A percentile compares a stretch with the other conserved stretches of the same genome.
Conservation (phyloP, 1,284 basidiomycete genomes). For the Wolfiporia cocos region DNA sequence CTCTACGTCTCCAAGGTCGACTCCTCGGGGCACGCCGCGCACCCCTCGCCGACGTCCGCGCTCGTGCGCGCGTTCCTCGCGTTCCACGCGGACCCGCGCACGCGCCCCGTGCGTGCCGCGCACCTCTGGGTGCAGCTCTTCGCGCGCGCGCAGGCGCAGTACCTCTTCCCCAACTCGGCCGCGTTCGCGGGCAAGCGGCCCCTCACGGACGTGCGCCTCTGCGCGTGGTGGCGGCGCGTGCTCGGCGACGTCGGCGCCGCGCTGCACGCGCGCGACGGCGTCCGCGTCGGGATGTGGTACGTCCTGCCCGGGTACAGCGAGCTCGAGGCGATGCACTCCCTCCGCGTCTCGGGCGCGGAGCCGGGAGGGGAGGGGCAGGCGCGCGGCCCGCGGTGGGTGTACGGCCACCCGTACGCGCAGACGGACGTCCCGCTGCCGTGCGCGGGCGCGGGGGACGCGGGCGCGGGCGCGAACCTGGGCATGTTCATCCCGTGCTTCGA, state of each 20-base stretch:
- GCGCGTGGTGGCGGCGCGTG: slow-evolving; percentile 89
- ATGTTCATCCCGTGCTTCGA: slow-evolving; percentile 82
- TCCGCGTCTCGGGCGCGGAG: slow-evolving; percentile 31
- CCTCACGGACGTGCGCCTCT: slow-evolving; percentile 75
- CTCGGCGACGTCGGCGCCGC: slow-evolving; percentile 50
- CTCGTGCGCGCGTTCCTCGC: slow-evolving; percentile 66
- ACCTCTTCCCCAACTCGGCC: slow-evolving; percentile 90
- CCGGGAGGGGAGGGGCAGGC: slow-evolving; percentile 11
- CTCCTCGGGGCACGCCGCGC: slow-evolving; percentile 72
- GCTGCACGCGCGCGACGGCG: slow-evolving; percentile 20
- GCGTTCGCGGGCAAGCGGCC: slow-evolving; percentile 72
- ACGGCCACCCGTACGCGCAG: slow-evolving; percentile 73
- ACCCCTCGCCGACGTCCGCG: slow-evolving; percentile 57
- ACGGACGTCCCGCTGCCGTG: slow-evolving; percentile 54
- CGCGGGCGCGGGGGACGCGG: slow-evolving; percentile 26
- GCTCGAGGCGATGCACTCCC: slow-evolving; percentile 60
- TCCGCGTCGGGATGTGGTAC: slow-evolving; percentile 47
- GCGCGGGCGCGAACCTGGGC: slow-evolving; percentile 47
- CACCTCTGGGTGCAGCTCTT: slow-evolving; percentile 85
- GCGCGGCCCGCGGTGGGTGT: slow-evolving; percentile 44
- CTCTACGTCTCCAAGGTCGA: slow-evolving; percentile 95
- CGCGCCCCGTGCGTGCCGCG: slow-evolving; percentile 49
- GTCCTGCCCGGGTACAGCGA: slow-evolving; percentile 70
- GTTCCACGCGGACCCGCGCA: slow-evolving; percentile 64
- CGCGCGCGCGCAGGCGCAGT: slow-evolving; percentile 87